Evolutionary conservation across 2,329 filamentous ascomycete genomes (phyloP).

Genomic region (Rutstroemia sp.): DNA sequence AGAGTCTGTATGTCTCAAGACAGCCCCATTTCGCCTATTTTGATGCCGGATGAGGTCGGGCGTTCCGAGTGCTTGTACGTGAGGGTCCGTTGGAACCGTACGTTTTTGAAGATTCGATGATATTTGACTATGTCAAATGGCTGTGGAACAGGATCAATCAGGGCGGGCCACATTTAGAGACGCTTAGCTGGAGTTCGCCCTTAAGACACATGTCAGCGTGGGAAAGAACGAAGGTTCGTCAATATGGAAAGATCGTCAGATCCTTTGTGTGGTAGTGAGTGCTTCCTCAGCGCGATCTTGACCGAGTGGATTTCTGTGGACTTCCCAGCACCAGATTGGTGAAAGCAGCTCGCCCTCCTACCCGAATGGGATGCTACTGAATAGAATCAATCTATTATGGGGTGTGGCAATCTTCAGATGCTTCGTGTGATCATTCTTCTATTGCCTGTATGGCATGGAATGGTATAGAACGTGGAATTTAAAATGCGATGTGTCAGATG

Average conservation of each 20-base stretch:
- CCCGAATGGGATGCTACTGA: background rate
- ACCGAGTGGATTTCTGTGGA: background rate
- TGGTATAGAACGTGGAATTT: background rate
- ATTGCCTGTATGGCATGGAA: background rate
- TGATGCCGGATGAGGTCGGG: background rate
- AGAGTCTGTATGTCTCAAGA: background rate
- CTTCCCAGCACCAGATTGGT: background rate
- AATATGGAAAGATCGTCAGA: background rate
- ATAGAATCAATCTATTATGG: slow-evolving; percentile 4
- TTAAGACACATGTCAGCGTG: background rate
- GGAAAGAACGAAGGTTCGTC: background rate
- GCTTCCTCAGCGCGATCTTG: background rate
- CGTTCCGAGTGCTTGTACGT: background rate
- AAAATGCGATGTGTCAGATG: slow-evolving; percentile 9
- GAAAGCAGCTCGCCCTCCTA: background rate
- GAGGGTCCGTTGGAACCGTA: background rate
- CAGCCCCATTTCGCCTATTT: background rate
- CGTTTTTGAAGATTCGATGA: background rate
- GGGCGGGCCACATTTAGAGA: background rate
- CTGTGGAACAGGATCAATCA: background rate
- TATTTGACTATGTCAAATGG: background rate
- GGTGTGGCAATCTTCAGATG: background rate
- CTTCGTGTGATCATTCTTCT: background rate
- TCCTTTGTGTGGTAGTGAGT: background rate
- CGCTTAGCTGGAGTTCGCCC: background rate